Evolutionary conservation across 352 stramenopile genomes (phyloP), one percentile per base, ranked within the genome.

Genomic region (Pythium sukuiense): DNA sequence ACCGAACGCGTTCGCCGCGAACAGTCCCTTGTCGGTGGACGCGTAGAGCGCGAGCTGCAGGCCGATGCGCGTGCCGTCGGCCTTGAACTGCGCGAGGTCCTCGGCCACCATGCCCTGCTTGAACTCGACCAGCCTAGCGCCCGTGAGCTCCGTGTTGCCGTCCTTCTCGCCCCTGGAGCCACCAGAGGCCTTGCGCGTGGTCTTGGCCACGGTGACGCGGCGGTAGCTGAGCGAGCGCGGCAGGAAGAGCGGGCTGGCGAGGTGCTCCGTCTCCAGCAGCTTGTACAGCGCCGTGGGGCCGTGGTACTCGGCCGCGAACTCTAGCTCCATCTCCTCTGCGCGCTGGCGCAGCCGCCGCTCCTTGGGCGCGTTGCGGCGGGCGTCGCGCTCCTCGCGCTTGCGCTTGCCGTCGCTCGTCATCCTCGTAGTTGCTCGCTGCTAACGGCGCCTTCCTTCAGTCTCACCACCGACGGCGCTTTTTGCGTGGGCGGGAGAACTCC

Each of bases 271-370:
- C 64, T 95, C 87, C 35, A 95, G 71, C 63, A 87, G 71, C 71
- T 95, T 95, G 72, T 95, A 95, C 32, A 95, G 76, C 54, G 83
- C 73, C 60, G 85, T 95, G 60, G 89, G 72, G 2, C 71, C 79
- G 55, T 89, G 80, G 71, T 92, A 95, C 61, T 83, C 84, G 30
- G 79, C 80, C n/a, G 79, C 76, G 59, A 95, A 95, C 74, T 95
- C 87, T 37, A 83, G 71, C 67, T 91, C 83, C 74, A 92, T 87
- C 61, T 87, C 80, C 57, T 93, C 80, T 70, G 91, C 80, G 9
- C 81, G 81, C 50, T 77, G 67, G 35, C 79, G 79, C n/a, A 81
- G 65, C 26, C 74, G 76, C 16, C 79, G 79, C 59, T 80, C 73
- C 48, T 69, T 74, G 49, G 71, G 62, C 49, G 55, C 60, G 32